Percentiles rank a stretch among this genome's conserved stretches.
Conservation (phyloP, 1,284 basidiomycete species). For the Malassezia cuniculi region DNA sequence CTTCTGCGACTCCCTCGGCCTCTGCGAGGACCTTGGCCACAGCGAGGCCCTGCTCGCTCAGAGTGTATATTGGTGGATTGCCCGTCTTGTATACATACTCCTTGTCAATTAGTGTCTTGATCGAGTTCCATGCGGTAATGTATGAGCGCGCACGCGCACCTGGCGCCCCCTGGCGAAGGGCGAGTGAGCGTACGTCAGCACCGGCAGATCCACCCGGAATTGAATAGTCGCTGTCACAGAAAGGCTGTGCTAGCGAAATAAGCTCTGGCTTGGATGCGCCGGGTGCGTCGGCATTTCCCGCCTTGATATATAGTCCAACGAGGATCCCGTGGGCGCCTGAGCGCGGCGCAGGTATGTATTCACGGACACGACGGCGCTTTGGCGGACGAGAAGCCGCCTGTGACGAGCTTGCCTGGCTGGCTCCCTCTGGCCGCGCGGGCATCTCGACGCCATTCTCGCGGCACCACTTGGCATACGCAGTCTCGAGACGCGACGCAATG, state of each 20-base stretch:
- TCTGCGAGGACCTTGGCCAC: slow-evolving; percentile 18
- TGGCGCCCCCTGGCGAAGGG: slow-evolving; percentile 2
- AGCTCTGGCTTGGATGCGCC: slow-evolving; percentile 28
- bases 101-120: slow-evolving; percentile 41
- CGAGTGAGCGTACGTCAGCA: slow-evolving; percentile 2
- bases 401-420: neutral
- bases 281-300: slow-evolving; percentile 13
- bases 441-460: slow-evolving; percentile 16
- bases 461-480: slow-evolving; percentile 30
- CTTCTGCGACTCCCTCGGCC: slow-evolving; percentile 8
- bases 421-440: slow-evolving; percentile 15
- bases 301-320: slow-evolving; percentile 26
- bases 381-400: neutral
- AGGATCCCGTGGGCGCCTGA: slow-evolving; percentile 40
- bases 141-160: slow-evolving; percentile 11
- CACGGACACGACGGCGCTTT: slow-evolving; percentile 13
- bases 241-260: slow-evolving; percentile 30
- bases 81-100: slow-evolving; percentile 37
- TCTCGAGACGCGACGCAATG: slow-evolving; percentile 27
- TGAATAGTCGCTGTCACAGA: slow-evolving; percentile 35
- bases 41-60: slow-evolving; percentile 32
- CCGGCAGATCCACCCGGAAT: slow-evolving; percentile 13
- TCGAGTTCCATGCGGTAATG: slow-evolving; percentile 41
- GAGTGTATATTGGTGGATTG: slow-evolving; percentile 33
- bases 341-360: slow-evolving; percentile 34